A percentile compares a stretch with the other conserved stretches of the same genome.
Evolutionary conservation across 352 stramenopile genomes (phyloP).

Genomic region (Phytopythium cucurbitacearum): DNA sequence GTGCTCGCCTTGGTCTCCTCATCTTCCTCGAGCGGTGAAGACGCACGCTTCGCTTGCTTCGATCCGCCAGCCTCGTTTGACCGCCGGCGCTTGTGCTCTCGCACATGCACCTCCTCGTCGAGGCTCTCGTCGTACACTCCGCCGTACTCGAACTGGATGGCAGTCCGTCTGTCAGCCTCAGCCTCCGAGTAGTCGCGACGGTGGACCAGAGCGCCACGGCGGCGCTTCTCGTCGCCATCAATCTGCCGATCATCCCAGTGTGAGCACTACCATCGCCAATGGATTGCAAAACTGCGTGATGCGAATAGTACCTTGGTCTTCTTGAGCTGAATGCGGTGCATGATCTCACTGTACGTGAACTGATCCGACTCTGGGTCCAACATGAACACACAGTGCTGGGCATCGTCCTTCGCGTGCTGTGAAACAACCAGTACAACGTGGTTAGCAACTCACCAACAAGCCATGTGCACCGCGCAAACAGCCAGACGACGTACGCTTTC

Average conservation of each 20-base stretch:
- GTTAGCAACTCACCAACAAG: slow-evolving; percentile 1
- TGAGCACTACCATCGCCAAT: too few relatives aligned
- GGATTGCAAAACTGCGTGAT: too few relatives aligned
- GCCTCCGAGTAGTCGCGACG: slow-evolving; percentile 69
- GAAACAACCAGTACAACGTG: not conserved
- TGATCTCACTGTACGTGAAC: slow-evolving; percentile 75
- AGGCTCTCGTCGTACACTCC: slow-evolving; percentile 63
- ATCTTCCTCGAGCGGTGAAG: slow-evolving; percentile 17
- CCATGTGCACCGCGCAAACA: not conserved
- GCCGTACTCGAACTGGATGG: slow-evolving; percentile 59
- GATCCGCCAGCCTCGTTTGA: slow-evolving; percentile 13
- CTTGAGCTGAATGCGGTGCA: slow-evolving; percentile 73
- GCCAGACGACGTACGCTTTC: slow-evolving; percentile 47
- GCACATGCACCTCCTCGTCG: slow-evolving; percentile 59
- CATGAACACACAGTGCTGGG: slow-evolving; percentile 78
- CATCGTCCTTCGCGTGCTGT: slow-evolving; percentile 25
- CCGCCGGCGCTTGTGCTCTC: slow-evolving; percentile 59
- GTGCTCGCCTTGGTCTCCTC: slow-evolving; percentile 44
- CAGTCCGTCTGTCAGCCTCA: slow-evolving; percentile 51
- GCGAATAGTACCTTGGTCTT: slow-evolving; percentile 66
- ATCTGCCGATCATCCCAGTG: slow-evolving; percentile 16
- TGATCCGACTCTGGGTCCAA: slow-evolving; percentile 67
- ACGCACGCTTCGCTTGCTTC: not conserved
- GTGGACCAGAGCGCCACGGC: slow-evolving; percentile 68
- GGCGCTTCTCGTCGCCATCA: slow-evolving; percentile 73